Base-by-base conservation (phyloP, 176 grass and related monocot species). In the Musa troglodytarum region DNA sequence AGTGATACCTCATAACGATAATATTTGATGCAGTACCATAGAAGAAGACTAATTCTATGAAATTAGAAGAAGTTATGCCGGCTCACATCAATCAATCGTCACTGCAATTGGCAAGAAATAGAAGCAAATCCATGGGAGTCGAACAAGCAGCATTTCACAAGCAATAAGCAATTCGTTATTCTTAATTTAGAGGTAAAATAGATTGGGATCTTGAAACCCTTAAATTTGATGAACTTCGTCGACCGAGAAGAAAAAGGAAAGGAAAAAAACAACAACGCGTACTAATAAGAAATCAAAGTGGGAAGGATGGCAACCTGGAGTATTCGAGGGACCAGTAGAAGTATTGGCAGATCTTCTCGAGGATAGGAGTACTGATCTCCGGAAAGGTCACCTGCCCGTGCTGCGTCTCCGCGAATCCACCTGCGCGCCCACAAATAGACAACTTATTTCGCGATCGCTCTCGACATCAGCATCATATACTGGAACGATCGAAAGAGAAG, bases 271-370 rank as follows among this genome's bases (percentile, higher is more conserved):
- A 63, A 4, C 16, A 24, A 20, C 9, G 22, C 8, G 8, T 50
- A 14, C 43, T 12, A n/a, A 29, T 19, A 51, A 51, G 9, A 63
- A 12, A 21, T 1, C 26, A 76, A 58, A 22, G 28, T 50, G 11
- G 11, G 53, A 13, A 25, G 54, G 13, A 49, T 11, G 13, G n/a
- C 17, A 64, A 98, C 94, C 90, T 87, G 75, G 88, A 81, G 66
- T 85, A 98, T 77, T 91, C 90, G 16, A 98, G 94, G 19, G 90
- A 91, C 94, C 94, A 98, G 57, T 93, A 98, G 82, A 98, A 98
- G 78, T 98, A 98, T 69, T 93, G 90, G 74, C 94, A 43, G 34
- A 43, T 43, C 34, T 43, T 43, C 83, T 97, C 94, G 20, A 98
- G 86, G 51, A 98, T 84, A 26, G 78, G 75, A 9, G 87, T 88